Conservation (phyloP, 2,329 filamentous ascomycete genomes). For the Trichoderma atroviride region DNA sequence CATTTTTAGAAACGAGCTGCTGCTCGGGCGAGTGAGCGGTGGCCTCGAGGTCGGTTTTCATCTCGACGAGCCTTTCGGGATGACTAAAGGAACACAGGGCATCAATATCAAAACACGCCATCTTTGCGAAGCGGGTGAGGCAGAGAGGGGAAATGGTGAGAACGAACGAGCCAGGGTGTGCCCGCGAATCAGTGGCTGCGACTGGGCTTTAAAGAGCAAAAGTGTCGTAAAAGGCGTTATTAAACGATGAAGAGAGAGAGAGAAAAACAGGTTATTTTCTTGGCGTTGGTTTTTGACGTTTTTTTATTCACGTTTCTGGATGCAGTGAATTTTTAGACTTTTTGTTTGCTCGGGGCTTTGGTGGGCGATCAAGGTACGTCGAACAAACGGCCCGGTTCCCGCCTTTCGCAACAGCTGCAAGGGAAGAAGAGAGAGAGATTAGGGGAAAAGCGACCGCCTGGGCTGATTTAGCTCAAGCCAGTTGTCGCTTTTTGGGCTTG, state of each 20-base stretch:
- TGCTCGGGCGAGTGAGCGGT: background rate
- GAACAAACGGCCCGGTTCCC: background rate
- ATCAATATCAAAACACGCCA: background rate
- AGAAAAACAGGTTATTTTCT: background rate
- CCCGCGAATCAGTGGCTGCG: background rate
- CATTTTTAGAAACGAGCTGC: background rate
- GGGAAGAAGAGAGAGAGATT: background rate
- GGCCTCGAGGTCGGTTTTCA: background rate
- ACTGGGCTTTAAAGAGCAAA: too few relatives aligned
- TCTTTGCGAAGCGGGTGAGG: background rate
- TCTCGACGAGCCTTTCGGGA: background rate
- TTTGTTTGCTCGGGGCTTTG: background rate
- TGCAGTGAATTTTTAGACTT: background rate
- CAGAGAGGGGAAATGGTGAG: background rate
- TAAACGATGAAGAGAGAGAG: background rate
- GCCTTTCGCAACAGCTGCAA: background rate
- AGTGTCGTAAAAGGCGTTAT: background rate
- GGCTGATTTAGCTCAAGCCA: background rate
- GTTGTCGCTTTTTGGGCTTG: background rate
- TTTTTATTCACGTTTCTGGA: background rate
- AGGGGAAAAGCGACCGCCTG: background rate
- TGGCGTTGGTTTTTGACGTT: background rate
- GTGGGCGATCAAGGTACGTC: background rate
- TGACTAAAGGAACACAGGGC: background rate
- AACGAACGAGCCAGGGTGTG: background rate